Evolutionary conservation across 2,329 filamentous ascomycete species (phyloP), one percentile per base, ranked within the genome.

Genomic region (Colletotrichum orchidophilum): DNA sequence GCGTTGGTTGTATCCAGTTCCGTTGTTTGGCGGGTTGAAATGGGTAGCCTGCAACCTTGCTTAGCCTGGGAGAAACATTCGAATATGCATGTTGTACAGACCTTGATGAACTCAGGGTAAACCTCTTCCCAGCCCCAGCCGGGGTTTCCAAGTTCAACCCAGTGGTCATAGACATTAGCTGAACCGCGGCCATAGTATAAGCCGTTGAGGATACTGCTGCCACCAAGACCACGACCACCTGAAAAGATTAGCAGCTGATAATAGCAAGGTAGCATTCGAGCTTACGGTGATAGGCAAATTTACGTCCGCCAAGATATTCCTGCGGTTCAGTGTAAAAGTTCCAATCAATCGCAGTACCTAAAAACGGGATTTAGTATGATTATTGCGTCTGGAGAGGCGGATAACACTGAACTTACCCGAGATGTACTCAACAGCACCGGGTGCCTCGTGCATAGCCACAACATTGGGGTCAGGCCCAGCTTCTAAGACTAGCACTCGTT

Each of bases 201-300:
- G n/a, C 79, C 79, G 55, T 80, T 81, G 33, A 76, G 76, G 4
- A 76, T 73, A 13, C 78, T 80, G 57, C 77, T 77, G 33, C 79
- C 78, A n/a, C 79, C 79, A 3, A 80, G 70, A 15, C 75, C 75
- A 26, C 74, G 73, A 11, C 78, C 77, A 35, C 39, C 39, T 46
- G 39, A 21, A 8, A n/a, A 18, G 3, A n/a, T 46, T 46, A 46
- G 39, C 1, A 46, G 18, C 6, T n/a, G 18, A n/a, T 8, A 46
- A 8, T n/a, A 9, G n/a, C 39, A 46, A 46, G n/a, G 18, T 15
- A 18, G 1, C 7, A n/a, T 1, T n/a, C 18, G 11, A n/a, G n/a
- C 39, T 46, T n/a, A 46, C 77, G 75, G 54, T 78, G 75, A 71
- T 77, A 80, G 27, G 76, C 70, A 59, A 81, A 74, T 50, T 77